A percentile compares a stretch with the other conserved stretches of the same genome.
These are phyloP conservation scores for Chamaenerion angustifolium DNA, from an alignment of 345 rosid species.

Conservation along the genomic window DNA sequence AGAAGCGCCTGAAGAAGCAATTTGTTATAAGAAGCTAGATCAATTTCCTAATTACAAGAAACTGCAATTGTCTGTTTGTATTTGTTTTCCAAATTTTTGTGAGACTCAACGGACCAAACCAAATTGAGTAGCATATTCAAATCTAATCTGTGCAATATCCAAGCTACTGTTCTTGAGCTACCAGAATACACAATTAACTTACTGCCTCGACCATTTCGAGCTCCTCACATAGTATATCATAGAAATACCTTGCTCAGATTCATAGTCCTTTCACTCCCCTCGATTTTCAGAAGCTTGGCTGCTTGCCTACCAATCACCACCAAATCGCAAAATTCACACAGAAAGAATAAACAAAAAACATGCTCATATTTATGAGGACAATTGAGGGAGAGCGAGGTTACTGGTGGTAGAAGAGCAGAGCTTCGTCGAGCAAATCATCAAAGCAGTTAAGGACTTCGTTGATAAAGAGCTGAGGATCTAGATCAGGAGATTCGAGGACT, in stretches of 20 bases:
- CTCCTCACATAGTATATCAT: neutral
- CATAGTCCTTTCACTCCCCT: constrained; percentile 31
- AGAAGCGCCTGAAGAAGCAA: constrained; percentile 1
- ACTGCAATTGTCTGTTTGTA: too few species aligned
- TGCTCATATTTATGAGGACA: neutral
- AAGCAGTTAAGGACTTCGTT: constrained; percentile 60
- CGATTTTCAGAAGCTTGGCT: constrained; percentile 24
- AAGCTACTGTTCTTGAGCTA: too few species aligned
- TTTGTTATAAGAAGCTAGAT: neutral
- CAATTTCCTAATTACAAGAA: neutral
- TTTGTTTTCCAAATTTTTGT: too few species aligned
- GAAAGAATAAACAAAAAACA: neutral
- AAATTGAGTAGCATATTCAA: too few species aligned
- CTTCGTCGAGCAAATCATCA: constrained; percentile 47
- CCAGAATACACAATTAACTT: too few species aligned
- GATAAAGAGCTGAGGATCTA: constrained; percentile 64
- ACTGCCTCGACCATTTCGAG: too few species aligned
- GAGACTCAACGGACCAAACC: too few species aligned
- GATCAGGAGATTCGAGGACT: constrained; percentile 41
- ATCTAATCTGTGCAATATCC: too few species aligned
- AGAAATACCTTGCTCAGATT: constrained; percentile 37
- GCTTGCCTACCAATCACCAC: constrained; percentile 38
- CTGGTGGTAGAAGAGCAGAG: constrained; percentile 49
- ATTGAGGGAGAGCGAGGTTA: constrained; percentile 9
- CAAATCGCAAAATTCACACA: neutral